Conservation (phyloP, 768 basidiomycete species). For the Strobilomyces dryophilus region DNA sequence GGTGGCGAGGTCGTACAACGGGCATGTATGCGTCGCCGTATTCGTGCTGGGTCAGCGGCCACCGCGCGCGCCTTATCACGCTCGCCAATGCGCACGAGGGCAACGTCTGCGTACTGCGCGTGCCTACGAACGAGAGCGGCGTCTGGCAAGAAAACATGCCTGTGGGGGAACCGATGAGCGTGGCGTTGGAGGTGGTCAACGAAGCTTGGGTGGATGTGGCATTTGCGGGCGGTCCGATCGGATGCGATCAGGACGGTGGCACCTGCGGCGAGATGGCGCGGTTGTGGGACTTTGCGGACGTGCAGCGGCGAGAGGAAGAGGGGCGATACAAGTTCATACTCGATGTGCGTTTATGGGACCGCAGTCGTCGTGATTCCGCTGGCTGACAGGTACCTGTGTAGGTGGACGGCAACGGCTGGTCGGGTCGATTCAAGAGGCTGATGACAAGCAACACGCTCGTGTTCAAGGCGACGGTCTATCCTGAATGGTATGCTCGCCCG, state of each 20-base stretch:
- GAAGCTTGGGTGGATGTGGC: slow-evolving; percentile 59
- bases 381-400: no score
- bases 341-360: slow-evolving; percentile 47
- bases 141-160: slow-evolving; percentile 22
- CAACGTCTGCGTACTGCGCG: slow-evolving; percentile 36
- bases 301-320: slow-evolving; percentile 43
- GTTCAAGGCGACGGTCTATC: no score
- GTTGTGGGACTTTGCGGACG: slow-evolving; percentile 47
- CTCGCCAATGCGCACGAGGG: slow-evolving; percentile 39
- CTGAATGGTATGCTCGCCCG: no score
- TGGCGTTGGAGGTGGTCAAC: slow-evolving; percentile 41
- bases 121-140: slow-evolving; percentile 11
- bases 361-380: no score
- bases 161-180: slow-evolving; percentile 33
- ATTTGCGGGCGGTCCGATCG: slow-evolving; percentile 43
- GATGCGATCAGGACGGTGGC: slow-evolving; percentile 32
- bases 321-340: slow-evolving; percentile 59
- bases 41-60: slow-evolving; percentile 53
- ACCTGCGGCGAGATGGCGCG: slow-evolving; percentile 41
- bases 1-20: no score
- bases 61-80: slow-evolving; percentile 43
- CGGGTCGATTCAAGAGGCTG: no score
- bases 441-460: no score
- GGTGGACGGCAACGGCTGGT: no score
- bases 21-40: slow-evolving; percentile 43